These are phyloP conservation scores for Capronia coronata DNA, from an alignment of 2,329 filamentous ascomycete genomes.

Conservation along the genomic window DNA sequence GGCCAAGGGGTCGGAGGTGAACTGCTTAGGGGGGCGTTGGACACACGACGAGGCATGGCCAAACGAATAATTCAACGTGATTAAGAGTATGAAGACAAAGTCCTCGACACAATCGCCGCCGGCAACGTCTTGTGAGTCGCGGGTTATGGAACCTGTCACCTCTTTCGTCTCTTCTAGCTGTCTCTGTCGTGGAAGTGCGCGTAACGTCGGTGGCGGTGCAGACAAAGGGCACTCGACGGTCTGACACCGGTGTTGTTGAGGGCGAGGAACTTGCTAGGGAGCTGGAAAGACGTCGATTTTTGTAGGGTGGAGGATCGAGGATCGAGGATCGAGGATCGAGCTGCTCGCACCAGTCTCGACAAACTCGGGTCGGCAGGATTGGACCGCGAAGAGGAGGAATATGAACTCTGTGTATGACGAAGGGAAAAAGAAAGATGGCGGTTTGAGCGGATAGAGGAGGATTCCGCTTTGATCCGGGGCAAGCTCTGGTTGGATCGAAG, in stretches of 20 bases:
- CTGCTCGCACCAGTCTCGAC: neutral
- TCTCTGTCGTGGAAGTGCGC: neutral
- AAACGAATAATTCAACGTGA: conserved; percentile 3
- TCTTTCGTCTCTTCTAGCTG: neutral
- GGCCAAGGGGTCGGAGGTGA: conserved; percentile 44
- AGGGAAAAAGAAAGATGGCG: conserved; percentile 2
- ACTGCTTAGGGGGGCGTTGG: conserved; percentile 53
- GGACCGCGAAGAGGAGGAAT: conserved; percentile 1
- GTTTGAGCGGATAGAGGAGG: conserved; percentile 14
- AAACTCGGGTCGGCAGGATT: conserved; percentile 1
- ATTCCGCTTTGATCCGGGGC: conserved; percentile 19
- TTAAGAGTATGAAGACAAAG: conserved; percentile 1
- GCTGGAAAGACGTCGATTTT: neutral
- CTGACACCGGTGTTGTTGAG: neutral
- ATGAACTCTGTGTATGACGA: conserved; percentile 16
- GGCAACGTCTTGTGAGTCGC: conserved; percentile 4
- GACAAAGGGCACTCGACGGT: neutral
- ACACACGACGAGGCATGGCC: conserved; percentile 58
- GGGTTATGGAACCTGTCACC: neutral
- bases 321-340: neutral
- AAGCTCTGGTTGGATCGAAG: conserved; percentile 12
- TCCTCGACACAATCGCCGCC: neutral
- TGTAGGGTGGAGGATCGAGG: neutral
- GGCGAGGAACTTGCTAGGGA: neutral
- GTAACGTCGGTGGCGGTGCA: conserved; percentile 19